Evolutionary conservation across 2,329 filamentous ascomycete genomes (phyloP).

Genomic region (Pseudogymnoascus sp.): DNA sequence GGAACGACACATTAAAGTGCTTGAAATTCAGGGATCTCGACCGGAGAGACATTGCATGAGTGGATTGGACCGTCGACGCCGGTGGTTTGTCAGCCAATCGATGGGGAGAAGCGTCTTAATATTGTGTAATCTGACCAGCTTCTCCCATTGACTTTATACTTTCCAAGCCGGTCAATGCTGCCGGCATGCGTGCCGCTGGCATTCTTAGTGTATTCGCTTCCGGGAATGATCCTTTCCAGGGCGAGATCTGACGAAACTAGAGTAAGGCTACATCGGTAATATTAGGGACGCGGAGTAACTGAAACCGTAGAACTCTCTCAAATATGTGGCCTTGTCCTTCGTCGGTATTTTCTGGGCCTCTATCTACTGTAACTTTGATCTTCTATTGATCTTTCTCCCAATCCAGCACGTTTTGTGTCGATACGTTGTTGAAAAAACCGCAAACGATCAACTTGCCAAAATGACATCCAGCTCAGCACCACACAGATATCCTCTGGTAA

Average conservation of each 20-base stretch:
- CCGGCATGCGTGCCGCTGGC: neutral
- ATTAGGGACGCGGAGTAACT: neutral
- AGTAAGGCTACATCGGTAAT: neutral
- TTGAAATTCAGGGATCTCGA: conserved; percentile 9
- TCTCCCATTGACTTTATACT: conserved; percentile 1
- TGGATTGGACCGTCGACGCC: neutral
- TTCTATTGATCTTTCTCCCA: neutral
- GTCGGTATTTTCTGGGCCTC: neutral
- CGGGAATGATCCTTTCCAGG: neutral
- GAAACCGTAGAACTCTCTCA: neutral
- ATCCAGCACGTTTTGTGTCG: neutral
- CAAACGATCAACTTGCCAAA: neutral
- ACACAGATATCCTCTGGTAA: conserved; percentile 17
- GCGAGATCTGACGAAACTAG: neutral
- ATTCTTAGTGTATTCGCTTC: neutral
- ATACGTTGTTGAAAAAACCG: conserved; percentile 6
- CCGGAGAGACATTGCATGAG: neutral
- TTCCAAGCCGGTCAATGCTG: neutral
- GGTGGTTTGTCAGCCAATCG: neutral
- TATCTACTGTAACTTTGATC: conserved; percentile 2
- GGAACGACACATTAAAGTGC: conserved; percentile 36
- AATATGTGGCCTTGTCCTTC: conserved; percentile 1
- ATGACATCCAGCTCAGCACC: conserved; percentile 11
- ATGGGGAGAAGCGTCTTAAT: neutral
- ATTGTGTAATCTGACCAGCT: conserved; percentile 6